These are phyloP conservation scores for Hymenoscyphus scutula DNA, from an alignment of 2,329 filamentous ascomycete genomes.

Conservation along the genomic window DNA sequence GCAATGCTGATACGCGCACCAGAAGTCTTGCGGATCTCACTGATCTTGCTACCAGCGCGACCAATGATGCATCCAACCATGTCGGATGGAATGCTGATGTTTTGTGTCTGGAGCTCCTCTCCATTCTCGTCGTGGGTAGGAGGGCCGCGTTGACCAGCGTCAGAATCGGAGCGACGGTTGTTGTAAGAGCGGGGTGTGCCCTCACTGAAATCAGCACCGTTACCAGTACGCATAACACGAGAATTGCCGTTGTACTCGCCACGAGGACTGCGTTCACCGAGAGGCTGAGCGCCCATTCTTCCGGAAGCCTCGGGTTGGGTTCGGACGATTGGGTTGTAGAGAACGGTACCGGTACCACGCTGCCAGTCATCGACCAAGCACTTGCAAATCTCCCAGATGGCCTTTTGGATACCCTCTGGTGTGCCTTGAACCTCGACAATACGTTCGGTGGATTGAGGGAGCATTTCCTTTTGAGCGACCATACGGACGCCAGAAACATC, in stretches of 20 bases:
- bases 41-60: constrained; percentile 92
- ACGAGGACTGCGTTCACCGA: constrained; percentile 38
- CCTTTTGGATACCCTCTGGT: constrained; percentile 91
- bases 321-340: constrained; percentile 95
- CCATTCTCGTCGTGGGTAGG: constrained; percentile 93
- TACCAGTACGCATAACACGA: constrained; percentile 91
- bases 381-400: constrained; percentile 98
- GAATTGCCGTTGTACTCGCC: constrained; percentile 58
- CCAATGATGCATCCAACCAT: constrained; percentile 99
- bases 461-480: constrained; percentile 99
- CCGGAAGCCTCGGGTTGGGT: constrained; percentile 63
- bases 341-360: constrained; percentile 90
- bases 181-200: constrained; percentile 65
- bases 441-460: constrained; percentile 96
- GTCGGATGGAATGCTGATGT: constrained; percentile 98
- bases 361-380: constrained; percentile 98
- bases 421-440: constrained; percentile 96
- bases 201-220: constrained; percentile 96
- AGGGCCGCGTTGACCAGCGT: constrained; percentile 75
- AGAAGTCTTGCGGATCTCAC: constrained; percentile 95
- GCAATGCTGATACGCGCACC: constrained; percentile 97
- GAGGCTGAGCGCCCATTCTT: constrained; percentile 40
- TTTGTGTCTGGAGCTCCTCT: constrained; percentile 96
- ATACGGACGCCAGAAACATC: constrained; percentile 95
- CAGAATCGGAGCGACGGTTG: constrained; percentile 78